Conservation (phyloP, 192 early-diverging fungal species). For the Podila horticola region DNA sequence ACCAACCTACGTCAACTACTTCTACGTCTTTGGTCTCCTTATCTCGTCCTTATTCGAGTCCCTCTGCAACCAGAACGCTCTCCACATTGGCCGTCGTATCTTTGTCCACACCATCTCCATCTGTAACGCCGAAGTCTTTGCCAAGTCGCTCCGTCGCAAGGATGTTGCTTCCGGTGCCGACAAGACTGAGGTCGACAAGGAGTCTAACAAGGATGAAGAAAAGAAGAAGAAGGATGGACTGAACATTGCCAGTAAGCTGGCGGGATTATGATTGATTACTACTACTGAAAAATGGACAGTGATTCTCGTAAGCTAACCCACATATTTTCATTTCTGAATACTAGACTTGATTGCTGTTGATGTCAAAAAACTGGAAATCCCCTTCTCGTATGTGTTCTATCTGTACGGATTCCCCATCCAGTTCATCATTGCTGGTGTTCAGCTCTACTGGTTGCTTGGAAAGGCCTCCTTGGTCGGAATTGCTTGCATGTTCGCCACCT, state of each 20-base stretch:
- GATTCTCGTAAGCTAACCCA: too few relatives aligned
- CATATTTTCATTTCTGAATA: neutral
- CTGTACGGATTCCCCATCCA: constrained; percentile 75
- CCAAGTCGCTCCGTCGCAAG: constrained; percentile 59
- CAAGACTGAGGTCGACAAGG: constrained; percentile 19
- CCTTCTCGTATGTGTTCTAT: constrained; percentile 59
- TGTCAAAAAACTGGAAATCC: constrained; percentile 36
- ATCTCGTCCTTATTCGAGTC: constrained; percentile 57
- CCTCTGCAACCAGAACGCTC: constrained; percentile 57
- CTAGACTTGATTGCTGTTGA: constrained; percentile 43
- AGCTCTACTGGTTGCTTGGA: constrained; percentile 83
- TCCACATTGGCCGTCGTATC: constrained; percentile 74
- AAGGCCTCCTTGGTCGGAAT: constrained; percentile 86
- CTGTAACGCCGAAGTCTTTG: constrained; percentile 56
- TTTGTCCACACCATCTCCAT: constrained; percentile 67
- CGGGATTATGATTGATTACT: too few relatives aligned
- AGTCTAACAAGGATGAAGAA: constrained; percentile 5
- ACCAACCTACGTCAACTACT: constrained; percentile 49
- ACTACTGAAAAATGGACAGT: neutral
- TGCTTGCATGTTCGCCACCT: constrained; percentile 68
- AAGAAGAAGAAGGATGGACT: constrained; percentile 30
- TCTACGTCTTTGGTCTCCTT: constrained; percentile 71
- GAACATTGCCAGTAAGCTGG: constrained; percentile 38
- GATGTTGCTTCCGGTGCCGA: constrained; percentile 57
- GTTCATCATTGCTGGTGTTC: constrained; percentile 72